Conservation (phyloP, 768 basidiomycete genomes). For the Mycena venus region DNA sequence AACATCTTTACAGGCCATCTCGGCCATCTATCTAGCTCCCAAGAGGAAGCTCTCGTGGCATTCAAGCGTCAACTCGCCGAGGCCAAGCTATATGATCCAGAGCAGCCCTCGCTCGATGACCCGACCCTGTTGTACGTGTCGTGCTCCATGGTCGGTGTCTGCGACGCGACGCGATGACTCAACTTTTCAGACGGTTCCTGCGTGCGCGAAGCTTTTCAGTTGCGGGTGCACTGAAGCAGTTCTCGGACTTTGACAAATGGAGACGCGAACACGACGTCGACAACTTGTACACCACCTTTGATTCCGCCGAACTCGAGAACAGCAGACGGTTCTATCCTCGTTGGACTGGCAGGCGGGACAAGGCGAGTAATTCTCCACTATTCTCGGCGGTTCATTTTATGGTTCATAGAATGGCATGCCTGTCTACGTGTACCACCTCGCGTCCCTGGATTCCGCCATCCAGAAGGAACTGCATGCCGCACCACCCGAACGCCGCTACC, state of each 20-base stretch:
- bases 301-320: constrained; percentile 69
- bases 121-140: constrained; percentile 71
- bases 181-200: constrained; percentile 76
- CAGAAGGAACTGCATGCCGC: constrained; percentile 73
- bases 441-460: constrained; percentile 64
- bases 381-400: not conserved
- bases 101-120: constrained; percentile 71
- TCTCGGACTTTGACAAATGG: constrained; percentile 78
- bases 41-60: constrained; percentile 59
- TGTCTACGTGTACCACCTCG: constrained; percentile 81
- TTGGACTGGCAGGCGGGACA: constrained; percentile 86
- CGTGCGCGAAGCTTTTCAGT: constrained; percentile 82
- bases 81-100: constrained; percentile 64
- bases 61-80: constrained; percentile 68
- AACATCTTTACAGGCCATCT: constrained; percentile 61
- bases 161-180: constrained; percentile 2
- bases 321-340: constrained; percentile 79
- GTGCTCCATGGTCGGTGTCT: not conserved
- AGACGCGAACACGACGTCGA: constrained; percentile 71
- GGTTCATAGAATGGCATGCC: constrained; percentile 72
- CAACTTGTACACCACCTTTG: constrained; percentile 72
- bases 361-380: constrained; percentile 55
- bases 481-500: constrained; percentile 67
- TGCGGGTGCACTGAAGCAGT: constrained; percentile 76
- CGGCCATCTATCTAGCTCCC: constrained; percentile 64